Conservation (phyloP, 352 stramenopile genomes). For the Aphanomyces stellatus region DNA sequence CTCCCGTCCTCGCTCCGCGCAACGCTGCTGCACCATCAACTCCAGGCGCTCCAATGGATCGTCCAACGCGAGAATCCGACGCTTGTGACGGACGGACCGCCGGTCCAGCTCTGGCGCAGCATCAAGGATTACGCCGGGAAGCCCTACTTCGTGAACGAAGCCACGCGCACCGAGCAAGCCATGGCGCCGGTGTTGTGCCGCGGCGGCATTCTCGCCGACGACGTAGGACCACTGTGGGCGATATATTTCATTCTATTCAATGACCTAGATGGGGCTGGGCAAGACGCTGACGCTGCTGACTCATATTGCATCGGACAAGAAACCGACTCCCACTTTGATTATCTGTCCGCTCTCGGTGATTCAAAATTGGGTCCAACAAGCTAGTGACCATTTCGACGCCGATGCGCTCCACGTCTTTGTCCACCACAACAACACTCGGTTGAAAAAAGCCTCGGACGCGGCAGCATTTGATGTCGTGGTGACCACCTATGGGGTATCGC, state of each 20-base stretch:
- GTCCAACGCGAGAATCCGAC: constrained; percentile 45
- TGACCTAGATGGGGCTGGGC: constrained; percentile 20
- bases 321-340: constrained; percentile 52
- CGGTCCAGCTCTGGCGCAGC: constrained; percentile 1
- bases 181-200: constrained; percentile 35
- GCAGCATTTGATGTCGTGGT: constrained; percentile 57
- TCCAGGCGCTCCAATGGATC: constrained; percentile 77
- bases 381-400: constrained; percentile 33
- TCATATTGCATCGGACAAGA: constrained; percentile 38
- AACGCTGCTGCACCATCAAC: constrained; percentile 64
- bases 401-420: constrained; percentile 43
- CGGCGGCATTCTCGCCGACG: constrained; percentile 83
- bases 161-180: constrained; percentile 27
- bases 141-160: constrained; percentile 63
- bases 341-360: constrained; percentile 81
- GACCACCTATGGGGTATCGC: constrained; percentile 69
- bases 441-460: constrained; percentile 1
- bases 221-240: constrained; percentile 88
- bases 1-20: background rate
- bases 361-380: constrained; percentile 78
- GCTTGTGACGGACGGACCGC: background rate
- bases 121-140: constrained; percentile 28
- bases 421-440: constrained; percentile 65
- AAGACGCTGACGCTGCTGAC: constrained; percentile 78
- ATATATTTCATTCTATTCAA: constrained; percentile 27